Evolutionary conservation across 2,329 filamentous ascomycete genomes (phyloP).

Genomic region (Pseudomassariella vexata): DNA sequence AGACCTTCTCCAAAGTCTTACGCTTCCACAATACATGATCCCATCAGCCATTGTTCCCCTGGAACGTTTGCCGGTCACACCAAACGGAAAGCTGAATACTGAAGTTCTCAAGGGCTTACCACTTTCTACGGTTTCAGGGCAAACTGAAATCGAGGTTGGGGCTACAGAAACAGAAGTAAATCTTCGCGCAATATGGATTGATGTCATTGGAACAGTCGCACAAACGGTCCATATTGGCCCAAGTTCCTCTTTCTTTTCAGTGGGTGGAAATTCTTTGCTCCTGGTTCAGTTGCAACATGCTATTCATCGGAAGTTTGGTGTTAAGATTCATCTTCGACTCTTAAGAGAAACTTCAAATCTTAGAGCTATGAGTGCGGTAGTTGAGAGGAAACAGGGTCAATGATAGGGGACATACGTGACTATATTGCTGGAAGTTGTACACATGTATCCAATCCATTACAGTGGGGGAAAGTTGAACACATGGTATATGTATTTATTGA

Average conservation of each 20-base stretch:
- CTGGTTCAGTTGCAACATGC: constrained; percentile 29
- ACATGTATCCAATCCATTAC: no score
- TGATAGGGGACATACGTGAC: no score
- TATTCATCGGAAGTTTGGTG: constrained; percentile 26
- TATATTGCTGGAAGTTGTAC: no score
- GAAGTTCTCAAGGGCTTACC: constrained; percentile 5
- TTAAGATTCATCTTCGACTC: no score
- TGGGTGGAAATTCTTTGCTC: constrained; percentile 35
- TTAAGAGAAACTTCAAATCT: no score
- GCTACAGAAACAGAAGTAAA: constrained; percentile 1
- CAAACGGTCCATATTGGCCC: constrained; percentile 11
- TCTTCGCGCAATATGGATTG: constrained; percentile 11
- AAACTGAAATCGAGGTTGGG: no score
- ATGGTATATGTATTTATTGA: no score
- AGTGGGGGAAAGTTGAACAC: no score
- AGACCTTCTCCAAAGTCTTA: constrained; percentile 9
- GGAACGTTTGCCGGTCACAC: constrained; percentile 21
- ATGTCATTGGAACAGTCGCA: constrained; percentile 15
- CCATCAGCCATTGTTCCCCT: constrained; percentile 22
- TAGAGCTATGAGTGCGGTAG: no score
- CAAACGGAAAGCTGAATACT: constrained; percentile 22
- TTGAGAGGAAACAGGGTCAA: no score
- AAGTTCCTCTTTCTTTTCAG: constrained; percentile 31
- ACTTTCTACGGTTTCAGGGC: no score
- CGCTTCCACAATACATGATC: constrained; percentile 29